Conservation (phyloP, 2,329 filamentous ascomycete species). For the Trichocomaceae sp. region DNA sequence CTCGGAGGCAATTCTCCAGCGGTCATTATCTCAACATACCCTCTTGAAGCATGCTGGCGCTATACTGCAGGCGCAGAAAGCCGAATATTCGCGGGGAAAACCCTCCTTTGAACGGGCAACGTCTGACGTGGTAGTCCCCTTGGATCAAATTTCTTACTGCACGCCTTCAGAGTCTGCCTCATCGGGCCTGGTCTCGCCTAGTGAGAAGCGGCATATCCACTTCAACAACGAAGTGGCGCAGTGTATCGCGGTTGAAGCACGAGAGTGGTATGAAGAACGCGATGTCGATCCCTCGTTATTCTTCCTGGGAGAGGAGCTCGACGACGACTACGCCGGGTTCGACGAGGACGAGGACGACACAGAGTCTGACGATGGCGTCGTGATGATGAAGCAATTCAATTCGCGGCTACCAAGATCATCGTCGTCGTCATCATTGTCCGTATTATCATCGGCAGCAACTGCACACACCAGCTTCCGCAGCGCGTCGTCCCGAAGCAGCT, state of each 20-base stretch:
- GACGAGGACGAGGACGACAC: constrained; percentile 49
- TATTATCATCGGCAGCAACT: background rate
- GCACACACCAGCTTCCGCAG: constrained; percentile 34
- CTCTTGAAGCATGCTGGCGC: constrained; percentile 83
- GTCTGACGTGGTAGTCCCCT: constrained; percentile 62
- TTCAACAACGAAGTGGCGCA: constrained; percentile 96
- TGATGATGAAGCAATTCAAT: constrained; percentile 71
- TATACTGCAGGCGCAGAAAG: constrained; percentile 75
- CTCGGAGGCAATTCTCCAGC: constrained; percentile 89
- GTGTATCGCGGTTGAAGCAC: constrained; percentile 86
- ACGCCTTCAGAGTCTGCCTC: constrained; percentile 61
- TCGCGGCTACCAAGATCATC: constrained; percentile 42
- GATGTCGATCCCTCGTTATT: constrained; percentile 33
- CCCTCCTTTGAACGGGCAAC: constrained; percentile 54
- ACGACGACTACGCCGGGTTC: constrained; percentile 56
- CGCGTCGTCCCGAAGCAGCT: constrained; percentile 45
- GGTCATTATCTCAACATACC: constrained; percentile 80
- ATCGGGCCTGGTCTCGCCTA: constrained; percentile 62
- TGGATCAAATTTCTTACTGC: constrained; percentile 52
- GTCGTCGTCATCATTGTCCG: background rate
- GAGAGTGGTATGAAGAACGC: constrained; percentile 64
- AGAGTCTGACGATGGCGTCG: constrained; percentile 67
- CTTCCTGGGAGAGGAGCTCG: constrained; percentile 10
- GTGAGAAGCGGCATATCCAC: constrained; percentile 74
- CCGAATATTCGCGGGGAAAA: constrained; percentile 46